Evolutionary conservation across 257 asterid species (phyloP), one percentile per base, ranked within the genome.

Genomic region (Leonotis leonurus): DNA sequence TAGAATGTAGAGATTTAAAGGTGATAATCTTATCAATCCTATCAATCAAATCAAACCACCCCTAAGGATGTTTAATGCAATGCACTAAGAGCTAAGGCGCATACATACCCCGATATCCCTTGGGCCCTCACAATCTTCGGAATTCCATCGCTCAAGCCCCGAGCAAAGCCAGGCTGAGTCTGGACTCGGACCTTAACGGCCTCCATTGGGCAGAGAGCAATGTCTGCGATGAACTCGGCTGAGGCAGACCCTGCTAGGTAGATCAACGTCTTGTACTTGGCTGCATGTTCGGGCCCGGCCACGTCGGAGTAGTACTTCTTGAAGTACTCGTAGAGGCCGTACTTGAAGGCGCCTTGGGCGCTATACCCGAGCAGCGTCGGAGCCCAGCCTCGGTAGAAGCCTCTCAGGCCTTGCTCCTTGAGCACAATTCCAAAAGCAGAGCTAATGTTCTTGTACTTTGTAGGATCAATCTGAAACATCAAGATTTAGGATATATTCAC

Each of bases 241-340:
- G 97, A 90, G 0, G 96, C 95, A 8, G 97, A 83, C 8, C 96
- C 97, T 0, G 95, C 95, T 10, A 90, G 88, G 69, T 71, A 87
- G 70, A 90, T 81, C 55, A 90, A 51, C 1, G 96, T 90, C 80
- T 90, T 90, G 75, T 90, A 85, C 68, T 90, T 90, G 64, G 87
- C 71, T 0, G 95, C 90, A 40, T 77, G 36, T 41, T 90, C 96
- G 18, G 93, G 75, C 18, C 97, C 97, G 25, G 89, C 97, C 16
- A 80, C 52, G 64, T 87, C 96, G 4, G 96, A 77, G 43, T 85
- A 90, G 67, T 81, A 77, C 68, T 90, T 90, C 83, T 90, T 87
- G 83, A 83, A 87, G 61, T 51, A 71, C 32, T 90, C 96, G 20
- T 90, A 90, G 46, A 90, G 82, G 9, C 97, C 97, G 5, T 40